phyloP scores from a whole-genome alignment of 306 rosid species.

The Quercus dentata region DNA sequence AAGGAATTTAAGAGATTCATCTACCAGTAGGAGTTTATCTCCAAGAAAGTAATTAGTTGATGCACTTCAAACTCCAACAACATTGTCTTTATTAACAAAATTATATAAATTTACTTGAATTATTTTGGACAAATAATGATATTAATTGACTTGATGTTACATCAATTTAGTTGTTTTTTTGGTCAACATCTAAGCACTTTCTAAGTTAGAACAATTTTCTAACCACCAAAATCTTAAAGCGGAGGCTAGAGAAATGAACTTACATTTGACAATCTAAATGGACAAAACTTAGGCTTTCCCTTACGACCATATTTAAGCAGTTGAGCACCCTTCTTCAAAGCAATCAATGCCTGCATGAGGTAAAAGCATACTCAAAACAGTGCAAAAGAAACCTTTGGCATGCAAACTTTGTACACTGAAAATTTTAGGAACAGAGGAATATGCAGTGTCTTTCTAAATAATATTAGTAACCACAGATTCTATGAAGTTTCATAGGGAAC shows the following conservation, averaged over 20 bases:
- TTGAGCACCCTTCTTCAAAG: conserved; percentile 93
- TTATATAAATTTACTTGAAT: neutral
- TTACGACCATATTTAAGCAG: conserved; percentile 96
- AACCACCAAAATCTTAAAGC: conserved; percentile 3
- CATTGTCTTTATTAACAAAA: too few relatives aligned
- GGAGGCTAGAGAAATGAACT: conserved; percentile 34
- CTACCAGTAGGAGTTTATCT: neutral
- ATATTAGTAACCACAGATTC: neutral
- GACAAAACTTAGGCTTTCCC: conserved; percentile 98
- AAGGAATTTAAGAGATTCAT: neutral
- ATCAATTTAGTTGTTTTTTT: neutral
- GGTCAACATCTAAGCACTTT: neutral
- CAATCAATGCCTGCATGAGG: conserved; percentile 67
- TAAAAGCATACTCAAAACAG: conserved; percentile 19
- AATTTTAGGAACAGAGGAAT: conserved; percentile 2
- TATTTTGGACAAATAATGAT: neutral
- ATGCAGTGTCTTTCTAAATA: neutral
- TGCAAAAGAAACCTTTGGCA: conserved; percentile 6
- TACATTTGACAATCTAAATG: conserved; percentile 85
- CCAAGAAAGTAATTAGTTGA: neutral
- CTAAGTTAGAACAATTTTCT: neutral
- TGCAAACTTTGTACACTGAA: neutral
- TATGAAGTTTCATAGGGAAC: conserved; percentile 8
- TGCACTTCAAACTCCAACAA: neutral
- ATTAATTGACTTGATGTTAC: neutral